phyloP scores from a whole-genome alignment of 805 yeast species.

The Grigorovia jiainica region DNA sequence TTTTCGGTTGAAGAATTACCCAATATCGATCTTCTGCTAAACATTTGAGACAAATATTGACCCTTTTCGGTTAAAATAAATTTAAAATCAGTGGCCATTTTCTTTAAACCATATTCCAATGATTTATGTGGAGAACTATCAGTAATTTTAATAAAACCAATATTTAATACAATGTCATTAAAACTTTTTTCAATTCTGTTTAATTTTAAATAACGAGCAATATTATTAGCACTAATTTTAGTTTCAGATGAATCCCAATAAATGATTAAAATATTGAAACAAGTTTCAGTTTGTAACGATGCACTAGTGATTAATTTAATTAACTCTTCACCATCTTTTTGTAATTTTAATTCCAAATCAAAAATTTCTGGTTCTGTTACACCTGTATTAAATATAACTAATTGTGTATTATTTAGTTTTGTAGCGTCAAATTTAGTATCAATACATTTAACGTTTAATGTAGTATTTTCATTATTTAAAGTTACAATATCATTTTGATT shows the following conservation, averaged over 20 bases:
- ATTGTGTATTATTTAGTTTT: constrained; percentile 22
- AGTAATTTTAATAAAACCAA: constrained; percentile 23
- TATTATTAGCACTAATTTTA: constrained; percentile 9
- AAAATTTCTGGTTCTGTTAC: constrained; percentile 26
- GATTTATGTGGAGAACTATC: constrained; percentile 24
- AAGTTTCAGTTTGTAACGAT: constrained; percentile 27
- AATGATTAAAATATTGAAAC: constrained; percentile 27
- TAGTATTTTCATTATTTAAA: constrained; percentile 2
- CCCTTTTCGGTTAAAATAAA: constrained; percentile 30
- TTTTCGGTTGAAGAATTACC: constrained; percentile 5
- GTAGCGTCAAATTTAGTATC: constrained; percentile 18
- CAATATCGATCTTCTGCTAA: constrained; percentile 12
- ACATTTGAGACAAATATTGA: constrained; percentile 15
- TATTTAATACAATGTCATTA: constrained; percentile 18
- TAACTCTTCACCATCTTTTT: constrained; percentile 27
- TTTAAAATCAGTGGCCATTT: constrained; percentile 16
- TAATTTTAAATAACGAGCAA: constrained; percentile 14
- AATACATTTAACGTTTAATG: constrained; percentile 17
- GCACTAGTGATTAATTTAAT: constrained; percentile 30
- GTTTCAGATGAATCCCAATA: constrained; percentile 35
- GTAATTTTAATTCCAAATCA: constrained; percentile 28
- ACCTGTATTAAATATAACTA: constrained; percentile 33
- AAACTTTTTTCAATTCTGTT: constrained; percentile 27
- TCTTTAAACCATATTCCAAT: constrained; percentile 23
- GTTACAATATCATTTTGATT: constrained; percentile 2